These are phyloP conservation scores for Saccharomyces jurei DNA, from an alignment of 805 yeast genomes.

Conservation along the genomic window DNA sequence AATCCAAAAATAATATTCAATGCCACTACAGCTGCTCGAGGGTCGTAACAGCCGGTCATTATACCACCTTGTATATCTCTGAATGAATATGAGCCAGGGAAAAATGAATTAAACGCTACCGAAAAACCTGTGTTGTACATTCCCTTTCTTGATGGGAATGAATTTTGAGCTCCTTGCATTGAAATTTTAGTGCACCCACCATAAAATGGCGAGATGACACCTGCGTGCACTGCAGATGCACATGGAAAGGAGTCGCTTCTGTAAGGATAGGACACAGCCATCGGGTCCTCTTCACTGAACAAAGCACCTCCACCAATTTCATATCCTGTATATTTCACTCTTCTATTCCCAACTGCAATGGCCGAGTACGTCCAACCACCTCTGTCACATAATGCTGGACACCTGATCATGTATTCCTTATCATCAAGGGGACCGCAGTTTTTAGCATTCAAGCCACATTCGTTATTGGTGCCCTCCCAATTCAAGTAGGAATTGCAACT, in stretches of 20 bases:
- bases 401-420: slow-evolving; percentile 49
- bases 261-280: slow-evolving; percentile 50
- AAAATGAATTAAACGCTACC: slow-evolving; percentile 58
- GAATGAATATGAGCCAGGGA: slow-evolving; percentile 67
- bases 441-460: slow-evolving; percentile 68
- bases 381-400: slow-evolving; percentile 83
- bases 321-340: slow-evolving; percentile 62
- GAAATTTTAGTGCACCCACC: slow-evolving; percentile 75
- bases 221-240: slow-evolving; percentile 85
- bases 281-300: slow-evolving; percentile 10
- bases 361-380: slow-evolving; percentile 71
- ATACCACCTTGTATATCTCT: slow-evolving; percentile 33
- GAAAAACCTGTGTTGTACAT: slow-evolving; percentile 41
- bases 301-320: slow-evolving; percentile 68
- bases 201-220: slow-evolving; percentile 56
- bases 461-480: slow-evolving; percentile 71
- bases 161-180: slow-evolving; percentile 44
- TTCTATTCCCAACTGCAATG: slow-evolving; percentile 61
- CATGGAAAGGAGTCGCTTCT: slow-evolving; percentile 87
- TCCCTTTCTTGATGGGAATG: slow-evolving; percentile 44
- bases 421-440: slow-evolving; percentile 43
- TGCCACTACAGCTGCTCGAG: slow-evolving; percentile 47
- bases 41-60: slow-evolving; percentile 55
- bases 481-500: slow-evolving; percentile 31
- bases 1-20: slow-evolving; percentile 56